phyloP scores from a whole-genome alignment of 2,329 filamentous ascomycete genomes.

The Verruconis gallopava region DNA sequence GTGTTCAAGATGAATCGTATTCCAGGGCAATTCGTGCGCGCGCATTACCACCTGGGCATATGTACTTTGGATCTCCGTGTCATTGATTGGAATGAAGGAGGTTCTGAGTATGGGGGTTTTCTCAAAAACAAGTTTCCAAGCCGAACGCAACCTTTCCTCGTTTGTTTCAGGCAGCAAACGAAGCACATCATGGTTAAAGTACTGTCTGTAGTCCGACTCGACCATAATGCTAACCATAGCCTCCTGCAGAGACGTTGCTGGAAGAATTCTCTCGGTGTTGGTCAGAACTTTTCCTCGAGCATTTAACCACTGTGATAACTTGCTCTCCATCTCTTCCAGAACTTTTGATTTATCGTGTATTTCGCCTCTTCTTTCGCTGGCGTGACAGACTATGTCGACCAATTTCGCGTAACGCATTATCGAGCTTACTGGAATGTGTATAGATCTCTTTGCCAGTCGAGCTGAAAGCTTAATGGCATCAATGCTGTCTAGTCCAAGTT shows the following conservation, averaged over 20 bases:
- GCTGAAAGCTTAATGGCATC: constrained; percentile 77
- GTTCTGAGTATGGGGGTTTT: constrained; percentile 63
- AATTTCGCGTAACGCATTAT: constrained; percentile 65
- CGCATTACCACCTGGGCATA: constrained; percentile 43
- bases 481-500: constrained; percentile 83
- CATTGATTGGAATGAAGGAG: constrained; percentile 53
- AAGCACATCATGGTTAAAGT: constrained; percentile 77
- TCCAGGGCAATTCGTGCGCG: constrained; percentile 22
- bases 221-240: constrained; percentile 76
- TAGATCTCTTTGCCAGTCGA: constrained; percentile 46
- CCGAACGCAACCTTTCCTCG: constrained; percentile 39
- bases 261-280: background rate
- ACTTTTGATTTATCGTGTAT: background rate
- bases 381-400: constrained; percentile 35
- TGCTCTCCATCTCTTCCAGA: background rate
- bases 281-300: background rate
- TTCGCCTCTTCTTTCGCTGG: background rate
- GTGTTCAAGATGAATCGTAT: constrained; percentile 24
- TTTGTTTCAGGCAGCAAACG: constrained; percentile 45
- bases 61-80: constrained; percentile 40
- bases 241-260: constrained; percentile 74
- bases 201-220: constrained; percentile 56
- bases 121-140: constrained; percentile 49
- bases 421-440: constrained; percentile 56
- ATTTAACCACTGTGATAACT: background rate